Percentiles rank a stretch among this genome's conserved stretches.
Conservation (phyloP, 2,329 filamentous ascomycete species). For the Penicillium hesseltinei region DNA sequence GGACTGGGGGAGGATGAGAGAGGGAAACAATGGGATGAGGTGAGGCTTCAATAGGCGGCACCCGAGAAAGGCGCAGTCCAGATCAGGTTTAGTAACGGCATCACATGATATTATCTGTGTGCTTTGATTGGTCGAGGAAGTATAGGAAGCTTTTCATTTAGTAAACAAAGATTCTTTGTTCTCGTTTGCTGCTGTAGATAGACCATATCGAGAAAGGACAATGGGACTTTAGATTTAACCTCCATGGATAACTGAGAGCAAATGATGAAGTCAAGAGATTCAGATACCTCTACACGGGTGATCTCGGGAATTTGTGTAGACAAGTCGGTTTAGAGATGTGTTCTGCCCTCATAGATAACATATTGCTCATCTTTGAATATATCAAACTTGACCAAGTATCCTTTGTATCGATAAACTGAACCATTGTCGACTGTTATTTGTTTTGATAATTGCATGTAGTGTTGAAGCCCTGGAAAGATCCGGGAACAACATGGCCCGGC, state of each 20-base stretch:
- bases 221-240: no score
- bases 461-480: not conserved
- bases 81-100: conserved; percentile 1
- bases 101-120: conserved; percentile 10
- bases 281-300: not conserved
- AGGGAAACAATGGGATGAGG: conserved; percentile 11
- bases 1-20: conserved; percentile 15
- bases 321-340: not conserved
- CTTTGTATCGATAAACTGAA: not conserved
- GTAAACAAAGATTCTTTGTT: not conserved
- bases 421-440: not conserved
- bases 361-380: not conserved
- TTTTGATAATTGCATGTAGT: not conserved
- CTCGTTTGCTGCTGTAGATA: not conserved
- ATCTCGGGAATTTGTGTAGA: not conserved
- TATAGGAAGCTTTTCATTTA: not conserved
- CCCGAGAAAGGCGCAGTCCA: conserved; percentile 9
- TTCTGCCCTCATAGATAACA: not conserved
- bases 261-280: not conserved
- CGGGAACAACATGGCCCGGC: conserved; percentile 7
- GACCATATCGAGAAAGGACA: not conserved
- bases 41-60: conserved; percentile 3
- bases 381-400: not conserved
- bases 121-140: conserved; percentile 2
- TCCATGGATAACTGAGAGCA: not conserved